Conservation (phyloP, 345 rosid genomes). For the Carallia pectinifolia region DNA sequence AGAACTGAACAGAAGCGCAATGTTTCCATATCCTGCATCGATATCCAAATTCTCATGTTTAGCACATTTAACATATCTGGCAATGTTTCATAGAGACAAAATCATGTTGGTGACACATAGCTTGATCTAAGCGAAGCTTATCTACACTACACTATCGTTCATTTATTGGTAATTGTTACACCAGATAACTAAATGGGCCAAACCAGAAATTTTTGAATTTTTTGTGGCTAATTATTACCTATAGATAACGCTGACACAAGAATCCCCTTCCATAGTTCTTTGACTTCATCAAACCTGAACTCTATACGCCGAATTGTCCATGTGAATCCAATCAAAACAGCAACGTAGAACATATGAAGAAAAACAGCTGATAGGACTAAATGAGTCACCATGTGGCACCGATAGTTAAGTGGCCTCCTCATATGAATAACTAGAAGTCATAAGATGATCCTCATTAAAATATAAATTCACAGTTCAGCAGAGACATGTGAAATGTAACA, state of each 20-base stretch:
- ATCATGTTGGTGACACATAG: background rate
- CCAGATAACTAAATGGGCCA: background rate
- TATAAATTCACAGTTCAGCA: conserved; percentile 15
- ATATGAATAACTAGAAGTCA: conserved; percentile 52
- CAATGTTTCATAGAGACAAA: background rate
- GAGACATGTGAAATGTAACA: background rate
- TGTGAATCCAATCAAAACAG: conserved; percentile 57
- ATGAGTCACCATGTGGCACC: conserved; percentile 57
- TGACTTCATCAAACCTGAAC: conserved; percentile 83
- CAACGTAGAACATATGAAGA: conserved; percentile 57
- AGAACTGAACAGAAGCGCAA: background rate
- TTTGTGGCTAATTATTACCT: conserved; percentile 31
- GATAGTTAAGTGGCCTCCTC: conserved; percentile 52
- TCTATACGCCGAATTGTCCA: conserved; percentile 70
- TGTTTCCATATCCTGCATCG: background rate
- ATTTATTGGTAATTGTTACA: background rate
- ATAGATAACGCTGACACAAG: conserved; percentile 61
- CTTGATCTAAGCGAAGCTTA: conserved; percentile 1
- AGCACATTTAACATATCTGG: background rate
- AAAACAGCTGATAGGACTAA: conserved; percentile 58
- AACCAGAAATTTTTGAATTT: background rate
- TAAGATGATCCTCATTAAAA: conserved; percentile 25
- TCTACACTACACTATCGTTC: background rate
- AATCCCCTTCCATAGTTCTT: conserved; percentile 82
- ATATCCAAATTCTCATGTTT: background rate